Conservation (phyloP, 768 basidiomycete genomes). For the Bullera alba region DNA sequence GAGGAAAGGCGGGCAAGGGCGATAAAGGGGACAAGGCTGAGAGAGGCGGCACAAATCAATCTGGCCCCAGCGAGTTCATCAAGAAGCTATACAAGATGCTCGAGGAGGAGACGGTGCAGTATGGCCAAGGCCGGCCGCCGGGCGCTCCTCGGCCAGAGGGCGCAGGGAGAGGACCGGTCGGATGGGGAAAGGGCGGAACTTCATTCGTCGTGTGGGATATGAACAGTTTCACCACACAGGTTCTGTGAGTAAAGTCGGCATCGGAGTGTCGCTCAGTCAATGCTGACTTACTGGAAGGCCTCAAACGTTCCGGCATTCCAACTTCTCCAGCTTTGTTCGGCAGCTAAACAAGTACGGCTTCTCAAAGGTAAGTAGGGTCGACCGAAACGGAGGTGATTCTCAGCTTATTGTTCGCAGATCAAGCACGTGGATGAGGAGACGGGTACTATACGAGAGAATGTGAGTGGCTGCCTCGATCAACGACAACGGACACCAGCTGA, state of each 20-base stretch:
- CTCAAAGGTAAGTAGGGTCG: slow-evolving; percentile 55
- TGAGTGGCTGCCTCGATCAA: slow-evolving; percentile 2
- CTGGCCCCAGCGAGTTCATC: slow-evolving; percentile 39
- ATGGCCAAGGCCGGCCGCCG: slow-evolving; percentile 19
- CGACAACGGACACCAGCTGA: too few relatives aligned
- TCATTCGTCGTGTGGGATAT: slow-evolving; percentile 44
- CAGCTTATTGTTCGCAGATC: slow-evolving; percentile 15
- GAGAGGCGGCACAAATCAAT: slow-evolving; percentile 3
- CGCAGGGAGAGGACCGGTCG: slow-evolving; percentile 27
- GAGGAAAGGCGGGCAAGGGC: not conserved
- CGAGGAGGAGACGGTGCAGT: slow-evolving; percentile 29
- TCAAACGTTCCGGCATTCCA: slow-evolving; percentile 43
- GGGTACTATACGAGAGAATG: slow-evolving; percentile 36
- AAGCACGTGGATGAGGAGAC: slow-evolving; percentile 38
- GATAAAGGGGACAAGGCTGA: slow-evolving; percentile 5
- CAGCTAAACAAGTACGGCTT: slow-evolving; percentile 97
- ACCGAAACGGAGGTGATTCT: not conserved
- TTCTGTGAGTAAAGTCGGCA: slow-evolving; percentile 24
- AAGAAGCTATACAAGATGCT: slow-evolving; percentile 44
- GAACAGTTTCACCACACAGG: slow-evolving; percentile 42
- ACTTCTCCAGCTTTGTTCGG: slow-evolving; percentile 91
- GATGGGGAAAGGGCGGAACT: slow-evolving; percentile 34
- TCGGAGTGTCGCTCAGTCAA: not conserved
- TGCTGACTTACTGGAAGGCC: slow-evolving; percentile 21
- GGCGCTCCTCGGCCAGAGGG: slow-evolving; percentile 23